A percentile compares a stretch with the other conserved stretches of the same genome.
These are phyloP conservation scores for Pterocarpus santalinus DNA, from an alignment of 306 rosid genomes.

Conservation along the genomic window DNA sequence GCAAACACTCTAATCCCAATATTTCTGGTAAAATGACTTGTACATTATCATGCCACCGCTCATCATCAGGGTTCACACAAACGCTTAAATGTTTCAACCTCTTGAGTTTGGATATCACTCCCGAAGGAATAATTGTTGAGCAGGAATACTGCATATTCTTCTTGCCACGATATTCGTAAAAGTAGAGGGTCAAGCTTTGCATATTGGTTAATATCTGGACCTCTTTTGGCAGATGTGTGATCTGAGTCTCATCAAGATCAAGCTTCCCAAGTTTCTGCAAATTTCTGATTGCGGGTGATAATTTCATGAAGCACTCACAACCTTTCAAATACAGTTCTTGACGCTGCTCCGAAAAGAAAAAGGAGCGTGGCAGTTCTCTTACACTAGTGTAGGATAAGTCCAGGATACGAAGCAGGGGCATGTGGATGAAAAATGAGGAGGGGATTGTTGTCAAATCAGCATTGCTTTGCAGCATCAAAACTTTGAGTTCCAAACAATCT, in stretches of 20 bases:
- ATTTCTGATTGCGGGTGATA: not conserved
- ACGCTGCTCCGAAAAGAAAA: slow-evolving; percentile 12
- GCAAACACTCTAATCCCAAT: not conserved
- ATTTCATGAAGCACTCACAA: slow-evolving; percentile 34
- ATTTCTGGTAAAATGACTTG: slow-evolving; percentile 31
- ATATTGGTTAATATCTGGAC: slow-evolving; percentile 4
- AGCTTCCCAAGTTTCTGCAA: slow-evolving; percentile 40
- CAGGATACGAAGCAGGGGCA: slow-evolving; percentile 34
- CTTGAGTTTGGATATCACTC: slow-evolving; percentile 22
- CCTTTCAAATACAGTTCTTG: slow-evolving; percentile 19
- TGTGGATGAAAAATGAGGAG: slow-evolving; percentile 11
- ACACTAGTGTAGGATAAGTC: slow-evolving; percentile 41
- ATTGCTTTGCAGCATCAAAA: slow-evolving; percentile 27
- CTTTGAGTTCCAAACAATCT: not conserved
- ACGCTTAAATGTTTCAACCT: slow-evolving; percentile 25
- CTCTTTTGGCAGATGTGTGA: slow-evolving; percentile 32
- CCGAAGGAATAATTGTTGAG: slow-evolving; percentile 22
- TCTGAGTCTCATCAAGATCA: slow-evolving; percentile 39
- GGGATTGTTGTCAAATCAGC: slow-evolving; percentile 25
- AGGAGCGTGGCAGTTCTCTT: slow-evolving; percentile 22
- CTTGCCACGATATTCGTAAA: slow-evolving; percentile 7
- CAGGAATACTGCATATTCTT: not conserved
- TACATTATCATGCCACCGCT: slow-evolving; percentile 31
- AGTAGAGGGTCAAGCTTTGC: slow-evolving; percentile 28
- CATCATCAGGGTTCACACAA: slow-evolving; percentile 41